These are phyloP conservation scores for Ophiostoma tasmaniense DNA, from an alignment of 2,329 filamentous ascomycete genomes.

Conservation along the genomic window DNA sequence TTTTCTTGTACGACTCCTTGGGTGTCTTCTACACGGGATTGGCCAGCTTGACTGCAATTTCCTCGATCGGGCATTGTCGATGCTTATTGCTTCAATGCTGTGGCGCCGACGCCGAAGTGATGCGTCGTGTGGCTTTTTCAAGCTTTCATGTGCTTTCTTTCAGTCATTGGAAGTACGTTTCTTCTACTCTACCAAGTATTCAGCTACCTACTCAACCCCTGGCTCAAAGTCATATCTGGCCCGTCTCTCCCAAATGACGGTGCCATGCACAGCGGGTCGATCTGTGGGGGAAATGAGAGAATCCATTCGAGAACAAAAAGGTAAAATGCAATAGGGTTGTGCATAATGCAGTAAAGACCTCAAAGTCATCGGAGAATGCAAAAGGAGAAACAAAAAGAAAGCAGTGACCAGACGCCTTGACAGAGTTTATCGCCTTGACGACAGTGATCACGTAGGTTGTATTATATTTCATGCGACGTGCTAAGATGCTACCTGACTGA, in stretches of 20 bases:
- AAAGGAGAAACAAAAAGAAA: not conserved
- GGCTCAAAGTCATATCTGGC: not conserved
- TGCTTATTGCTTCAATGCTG: not conserved
- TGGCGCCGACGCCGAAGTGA: not conserved
- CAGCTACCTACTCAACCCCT: no score
- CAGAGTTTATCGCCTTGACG: not conserved
- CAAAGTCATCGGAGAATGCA: not conserved
- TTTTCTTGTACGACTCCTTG: no score
- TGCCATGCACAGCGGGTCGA: slow-evolving; percentile 3
- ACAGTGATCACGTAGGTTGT: not conserved
- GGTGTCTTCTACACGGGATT: not conserved
- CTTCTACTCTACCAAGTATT: not conserved
- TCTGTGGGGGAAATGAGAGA: slow-evolving; percentile 4
- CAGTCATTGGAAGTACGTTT: no score
- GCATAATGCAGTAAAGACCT: not conserved
- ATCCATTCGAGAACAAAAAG: not conserved
- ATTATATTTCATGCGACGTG: not conserved
- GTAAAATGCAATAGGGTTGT: not conserved
- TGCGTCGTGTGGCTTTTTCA: no score
- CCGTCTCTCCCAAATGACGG: not conserved
- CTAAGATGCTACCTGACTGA: not conserved
- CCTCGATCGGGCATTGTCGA: not conserved
- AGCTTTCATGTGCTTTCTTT: no score
- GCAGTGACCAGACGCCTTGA: not conserved
- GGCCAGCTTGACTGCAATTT: not conserved